Evolutionary conservation across 129 eudicot genomes (phyloP), one percentile per base, ranked within the genome.

Genomic region (Flaveria brownii): DNA sequence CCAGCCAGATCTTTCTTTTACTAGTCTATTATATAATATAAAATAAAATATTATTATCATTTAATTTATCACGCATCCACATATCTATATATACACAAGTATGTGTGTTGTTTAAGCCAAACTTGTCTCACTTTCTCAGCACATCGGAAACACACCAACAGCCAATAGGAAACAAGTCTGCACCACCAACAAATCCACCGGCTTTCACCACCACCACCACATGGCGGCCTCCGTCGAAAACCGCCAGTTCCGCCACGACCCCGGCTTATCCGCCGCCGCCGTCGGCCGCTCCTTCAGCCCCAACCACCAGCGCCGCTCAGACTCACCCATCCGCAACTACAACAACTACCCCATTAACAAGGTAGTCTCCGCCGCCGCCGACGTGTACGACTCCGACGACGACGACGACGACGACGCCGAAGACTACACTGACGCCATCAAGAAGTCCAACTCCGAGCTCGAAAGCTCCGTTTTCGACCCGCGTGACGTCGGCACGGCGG

Each of bases 141-240:
- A 52, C 74, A 72, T 72, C 10, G 73, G 73, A 51, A 52, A 65
- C 78, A 78, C 36, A 41, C 46, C 67, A 39, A 41, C 78, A 78
- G 25, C 57, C 67, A 79, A n/a, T 10, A 23, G 36, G 41, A 55
- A 49, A n/a, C 20, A 36, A 50, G 54, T 55, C 75, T 36, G 59
- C 55, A 36, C 14, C n/a, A 30, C 81, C 15, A 30, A 74, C 15
- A 33, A 63, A 65, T 33, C 14, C 61, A 61, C 47, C 51, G 55
- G 14, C 15, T 6, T 33, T 4, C 41, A 36, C 41, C 41, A 36
- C 41, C 50, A 25, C 11, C 18, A n/a, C 15, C 22, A 71, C 28
- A 90, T 93, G 98, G 97, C 98, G 74, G 85, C 98, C 57, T 93
- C 88, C 5, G 97, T 93, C 30, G 96, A 93, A 65, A 91, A 91